Conservation (phyloP, 208 protist genomes). For the Angomonas ambiguus region DNA sequence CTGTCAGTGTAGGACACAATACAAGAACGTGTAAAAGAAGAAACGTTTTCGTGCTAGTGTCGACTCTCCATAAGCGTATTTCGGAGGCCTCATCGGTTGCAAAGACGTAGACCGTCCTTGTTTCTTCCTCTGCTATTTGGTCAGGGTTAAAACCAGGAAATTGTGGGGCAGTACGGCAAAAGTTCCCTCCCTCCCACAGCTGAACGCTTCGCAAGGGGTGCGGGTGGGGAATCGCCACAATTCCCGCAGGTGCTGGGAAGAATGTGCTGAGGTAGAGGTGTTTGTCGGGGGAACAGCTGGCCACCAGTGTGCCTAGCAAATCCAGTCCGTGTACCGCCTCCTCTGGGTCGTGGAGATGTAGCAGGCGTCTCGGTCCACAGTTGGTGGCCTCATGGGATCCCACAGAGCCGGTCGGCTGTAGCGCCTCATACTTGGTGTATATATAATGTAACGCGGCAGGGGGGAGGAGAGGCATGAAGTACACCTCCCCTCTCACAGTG, state of each 20-base stretch:
- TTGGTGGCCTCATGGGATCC: constrained; percentile 14
- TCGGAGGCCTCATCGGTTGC: constrained; percentile 49
- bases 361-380: constrained; percentile 33
- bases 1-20: constrained; percentile 21
- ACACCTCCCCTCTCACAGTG: constrained; percentile 56
- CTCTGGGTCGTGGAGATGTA: constrained; percentile 56
- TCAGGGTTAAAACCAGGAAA: too few species aligned
- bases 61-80: constrained; percentile 70
- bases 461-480: constrained; percentile 56
- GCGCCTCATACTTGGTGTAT: neutral
- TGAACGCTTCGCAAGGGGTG: constrained; percentile 36
- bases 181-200: constrained; percentile 62
- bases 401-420: neutral
- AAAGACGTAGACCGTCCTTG: constrained; percentile 61
- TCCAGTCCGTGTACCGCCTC: constrained; percentile 46
- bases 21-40: constrained; percentile 58
- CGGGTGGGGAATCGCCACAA: constrained; percentile 47
- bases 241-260: constrained; percentile 32
- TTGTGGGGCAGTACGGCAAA: constrained; percentile 11
- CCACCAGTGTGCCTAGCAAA: constrained; percentile 47
- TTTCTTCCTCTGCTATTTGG: constrained; percentile 11
- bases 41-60: constrained; percentile 35
- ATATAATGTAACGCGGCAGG: constrained; percentile 28
- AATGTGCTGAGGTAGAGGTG: constrained; percentile 68
- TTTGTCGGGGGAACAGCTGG: constrained; percentile 26